Evolutionary conservation across 2,329 filamentous ascomycete genomes (phyloP), one percentile per base, ranked within the genome.

Genomic region (Fusarium oligoseptatum): DNA sequence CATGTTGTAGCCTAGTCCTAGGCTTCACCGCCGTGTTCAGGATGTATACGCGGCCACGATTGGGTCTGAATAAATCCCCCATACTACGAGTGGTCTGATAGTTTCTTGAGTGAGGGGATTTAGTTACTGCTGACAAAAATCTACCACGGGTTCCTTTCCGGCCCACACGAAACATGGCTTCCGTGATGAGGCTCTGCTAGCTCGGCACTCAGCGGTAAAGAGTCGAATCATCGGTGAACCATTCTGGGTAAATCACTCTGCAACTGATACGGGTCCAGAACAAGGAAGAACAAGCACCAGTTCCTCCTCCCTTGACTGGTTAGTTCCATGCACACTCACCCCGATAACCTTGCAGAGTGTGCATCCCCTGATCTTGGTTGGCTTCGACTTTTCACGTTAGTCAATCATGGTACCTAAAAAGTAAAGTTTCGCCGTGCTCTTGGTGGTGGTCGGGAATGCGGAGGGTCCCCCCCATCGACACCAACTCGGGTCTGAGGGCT

Each of bases 381-480:
- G 48, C 48, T 32, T 52, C 27, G 48, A n/a, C 10, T 14, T 48
- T 52, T 52, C 48, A 52, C 48, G 48, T 52, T 52, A 52, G 48
- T 52, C 48, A 52, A 52, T 32, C 48, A 32, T 20, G 48, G 48
- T 52, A 52, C 48, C 48, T 52, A 52, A 52, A 52, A 52, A 52
- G 48, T 20, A 52, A 52, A 29, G 48, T 29, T 52, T 32, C 17
- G 43, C 43, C 24, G 9, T 52, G 27, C 27, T 10, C 24, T 32
- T 52, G 48, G 48, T 52, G 48, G 48, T 52, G 48, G 48, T n/a
- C 48, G 27, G 48, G 48, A 52, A 52, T 52, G 48, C 48, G 48
- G 48, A 52, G 24, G 48, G 27, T 27, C 24, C 48, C 48, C 17
- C 27, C 27, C 7, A 29, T n/a, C 27, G 48, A 52, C 48, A 52